Evolutionary conservation across 331 rosid species (phyloP), one percentile per base, ranked within the genome.

Genomic region (Pyracantha coccinea): DNA sequence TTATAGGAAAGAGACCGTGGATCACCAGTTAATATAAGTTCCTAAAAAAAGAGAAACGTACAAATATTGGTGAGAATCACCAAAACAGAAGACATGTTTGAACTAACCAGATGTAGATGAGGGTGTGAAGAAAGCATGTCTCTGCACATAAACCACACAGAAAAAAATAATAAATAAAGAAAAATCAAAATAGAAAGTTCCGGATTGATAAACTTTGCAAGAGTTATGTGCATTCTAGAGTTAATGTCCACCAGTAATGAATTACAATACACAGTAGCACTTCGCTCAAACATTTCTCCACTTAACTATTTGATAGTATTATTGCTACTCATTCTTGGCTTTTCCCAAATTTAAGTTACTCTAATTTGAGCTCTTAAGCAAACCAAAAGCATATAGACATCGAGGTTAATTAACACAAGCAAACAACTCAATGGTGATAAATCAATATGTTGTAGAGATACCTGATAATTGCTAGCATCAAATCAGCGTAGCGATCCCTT

Each of bases 381-480:
- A 17, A 38, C 44, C 72, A 50, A 21, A 58, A 70, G 16, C 60
- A 44, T 75, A 7, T 41, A 74, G 50, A 25, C 66, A 70, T 71
- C 69, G 61, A 74, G 72, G 77, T 17, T 54, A 71, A 75, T 78
- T 54, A 23, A 45, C 66, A 72, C 11, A 74, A 23, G 73, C 75
- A 66, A 68, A 28, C 41, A 32, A 68, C 45, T 47, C 52, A 52
- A 47, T 1, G 14, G 66, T 32, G 17, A 59, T n/a, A 52, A 14
- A 73, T 68, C 12, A 29, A 24, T n/a, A 3, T 3, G 35, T 68
- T 66, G 68, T 29, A 29, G 27, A 24, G 12, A 21, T 86, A 92
- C 99, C 97, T 95, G 77, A 95, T 68, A 77, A 95, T 83, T 77
- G 99, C 95, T 84, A 95, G 74, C 93, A 90, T 89, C 72, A 95